Percentiles rank a stretch among this genome's conserved stretches.
Evolutionary conservation across 345 rosid genomes (phyloP).

Genomic region (Populus pruinosa): DNA sequence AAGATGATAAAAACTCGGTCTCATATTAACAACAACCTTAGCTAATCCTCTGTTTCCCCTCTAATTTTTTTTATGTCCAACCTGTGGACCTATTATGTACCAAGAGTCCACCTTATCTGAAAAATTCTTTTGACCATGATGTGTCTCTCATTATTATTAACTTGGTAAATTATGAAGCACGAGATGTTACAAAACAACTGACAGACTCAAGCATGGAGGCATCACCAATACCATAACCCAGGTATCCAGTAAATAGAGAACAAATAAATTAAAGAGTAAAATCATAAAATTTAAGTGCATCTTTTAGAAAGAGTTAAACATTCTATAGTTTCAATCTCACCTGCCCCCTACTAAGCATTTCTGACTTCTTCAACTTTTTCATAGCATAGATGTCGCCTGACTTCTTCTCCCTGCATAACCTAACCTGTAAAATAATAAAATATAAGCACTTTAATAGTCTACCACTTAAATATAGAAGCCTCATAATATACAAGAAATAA

Average conservation of each 20-base stretch:
- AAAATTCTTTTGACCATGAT: background rate
- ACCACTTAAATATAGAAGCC: background rate
- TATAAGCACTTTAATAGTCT: constrained; percentile 2
- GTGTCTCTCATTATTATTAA: background rate
- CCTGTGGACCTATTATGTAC: background rate
- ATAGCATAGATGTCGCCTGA: constrained; percentile 82
- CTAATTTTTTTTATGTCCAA: background rate
- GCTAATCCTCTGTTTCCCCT: background rate
- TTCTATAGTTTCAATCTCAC: constrained; percentile 37
- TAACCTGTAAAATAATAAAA: constrained; percentile 51
- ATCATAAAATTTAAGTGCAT: background rate
- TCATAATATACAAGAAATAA: background rate
- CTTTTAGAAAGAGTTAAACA: background rate
- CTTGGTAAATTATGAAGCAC: background rate
- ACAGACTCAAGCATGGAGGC: background rate
- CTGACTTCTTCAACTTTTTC: constrained; percentile 95
- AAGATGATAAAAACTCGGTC: background rate
- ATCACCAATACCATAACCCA: background rate
- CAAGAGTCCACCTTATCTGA: background rate
- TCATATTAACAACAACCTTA: background rate
- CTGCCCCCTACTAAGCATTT: constrained; percentile 98
- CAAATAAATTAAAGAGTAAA: background rate
- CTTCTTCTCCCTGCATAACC: constrained; percentile 78
- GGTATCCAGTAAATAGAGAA: background rate
- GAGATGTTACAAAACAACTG: background rate